Evolutionary conservation across 164 flowering plant genomes (phyloP).

Genomic region (Aristolochia fimbriata): DNA sequence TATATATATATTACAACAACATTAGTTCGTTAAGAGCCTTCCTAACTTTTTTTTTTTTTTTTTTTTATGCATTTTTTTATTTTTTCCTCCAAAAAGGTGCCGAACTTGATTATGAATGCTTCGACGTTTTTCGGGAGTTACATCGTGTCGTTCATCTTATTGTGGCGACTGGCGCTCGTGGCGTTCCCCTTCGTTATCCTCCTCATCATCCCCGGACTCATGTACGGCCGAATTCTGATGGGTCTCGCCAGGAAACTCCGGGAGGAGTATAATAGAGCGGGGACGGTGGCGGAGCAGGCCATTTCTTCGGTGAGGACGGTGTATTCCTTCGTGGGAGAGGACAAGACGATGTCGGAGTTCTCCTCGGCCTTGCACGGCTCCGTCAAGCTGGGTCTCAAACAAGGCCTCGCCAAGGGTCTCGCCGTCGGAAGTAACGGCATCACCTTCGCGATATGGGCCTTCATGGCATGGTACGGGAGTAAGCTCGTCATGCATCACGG

Average conservation of each 20-base stretch:
- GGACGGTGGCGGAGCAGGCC: conserved; percentile 63
- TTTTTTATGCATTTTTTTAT: too few species aligned
- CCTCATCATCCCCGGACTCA: conserved; percentile 64
- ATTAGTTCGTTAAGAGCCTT: too few species aligned
- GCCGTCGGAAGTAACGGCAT: conserved; percentile 81
- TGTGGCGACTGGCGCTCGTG: conserved; percentile 71
- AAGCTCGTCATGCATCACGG: conserved; percentile 68
- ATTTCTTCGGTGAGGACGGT: conserved; percentile 77
- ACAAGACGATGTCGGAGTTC: conserved; percentile 41
- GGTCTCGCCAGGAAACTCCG: conserved; percentile 46
- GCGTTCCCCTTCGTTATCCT: conserved; percentile 57
- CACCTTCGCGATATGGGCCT: conserved; percentile 68
- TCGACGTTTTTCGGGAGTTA: conserved; percentile 53
- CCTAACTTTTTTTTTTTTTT: too few species aligned
- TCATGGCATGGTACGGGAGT: conserved; percentile 71
- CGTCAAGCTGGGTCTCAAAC: conserved; percentile 51
- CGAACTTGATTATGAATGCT: conserved; percentile 63
- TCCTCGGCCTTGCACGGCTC: conserved; percentile 58
- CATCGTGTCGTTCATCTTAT: conserved; percentile 36
- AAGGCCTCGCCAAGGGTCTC: conserved; percentile 77
- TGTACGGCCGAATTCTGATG: conserved; percentile 65
- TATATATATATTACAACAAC: too few species aligned
- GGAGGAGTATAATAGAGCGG: conserved; percentile 62
- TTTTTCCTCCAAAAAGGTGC: conserved; percentile 32
- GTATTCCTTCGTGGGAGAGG: conserved; percentile 75